phyloP scores from a whole-genome alignment of 2,329 filamentous ascomycete genomes.

The Hawksworthiomyces lignivorus region DNA sequence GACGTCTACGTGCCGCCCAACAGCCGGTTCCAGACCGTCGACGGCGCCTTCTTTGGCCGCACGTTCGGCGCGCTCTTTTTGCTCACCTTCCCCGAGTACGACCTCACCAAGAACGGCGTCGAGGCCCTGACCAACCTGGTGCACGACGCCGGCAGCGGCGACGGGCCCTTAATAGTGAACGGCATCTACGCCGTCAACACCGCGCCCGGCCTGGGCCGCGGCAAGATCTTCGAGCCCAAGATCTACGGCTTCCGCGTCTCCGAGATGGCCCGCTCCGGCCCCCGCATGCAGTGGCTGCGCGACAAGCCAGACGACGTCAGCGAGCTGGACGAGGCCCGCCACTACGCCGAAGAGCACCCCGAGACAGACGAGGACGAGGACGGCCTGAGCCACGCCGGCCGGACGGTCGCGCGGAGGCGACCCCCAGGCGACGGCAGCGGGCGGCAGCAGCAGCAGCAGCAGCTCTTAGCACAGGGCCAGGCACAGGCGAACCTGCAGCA shows the following conservation, averaged over 20 bases:
- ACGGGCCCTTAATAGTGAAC: constrained; percentile 52
- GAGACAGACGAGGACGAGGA: constrained; percentile 52
- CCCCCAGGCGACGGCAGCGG: constrained; percentile 34
- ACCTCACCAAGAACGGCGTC: constrained; percentile 65
- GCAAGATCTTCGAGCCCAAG: constrained; percentile 84
- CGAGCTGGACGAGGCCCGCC: constrained; percentile 73
- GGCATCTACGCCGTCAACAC: constrained; percentile 83
- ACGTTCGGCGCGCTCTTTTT: constrained; percentile 97
- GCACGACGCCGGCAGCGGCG: constrained; percentile 7
- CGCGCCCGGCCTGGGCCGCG: constrained; percentile 73
- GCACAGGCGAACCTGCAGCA: constrained; percentile 37
- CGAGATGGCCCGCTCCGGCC: constrained; percentile 80
- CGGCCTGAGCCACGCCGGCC: constrained; percentile 38
- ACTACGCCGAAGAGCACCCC: constrained; percentile 43
- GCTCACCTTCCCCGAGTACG: constrained; percentile 95
- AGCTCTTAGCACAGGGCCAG: too few relatives aligned
- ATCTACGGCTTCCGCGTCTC: constrained; percentile 97
- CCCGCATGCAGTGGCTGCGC: constrained; percentile 94
- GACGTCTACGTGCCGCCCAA: constrained; percentile 97
- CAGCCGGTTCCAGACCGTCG: constrained; percentile 92
- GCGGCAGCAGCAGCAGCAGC: constrained; percentile 31
- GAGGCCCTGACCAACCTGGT: constrained; percentile 42
- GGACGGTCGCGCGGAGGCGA: constrained; percentile 34
- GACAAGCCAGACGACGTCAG: constrained; percentile 72
- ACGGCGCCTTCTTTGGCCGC: constrained; percentile 95